Base-by-base conservation (phyloP, 352 stramenopile species). In the Phytopythium oedochilum region DNA sequence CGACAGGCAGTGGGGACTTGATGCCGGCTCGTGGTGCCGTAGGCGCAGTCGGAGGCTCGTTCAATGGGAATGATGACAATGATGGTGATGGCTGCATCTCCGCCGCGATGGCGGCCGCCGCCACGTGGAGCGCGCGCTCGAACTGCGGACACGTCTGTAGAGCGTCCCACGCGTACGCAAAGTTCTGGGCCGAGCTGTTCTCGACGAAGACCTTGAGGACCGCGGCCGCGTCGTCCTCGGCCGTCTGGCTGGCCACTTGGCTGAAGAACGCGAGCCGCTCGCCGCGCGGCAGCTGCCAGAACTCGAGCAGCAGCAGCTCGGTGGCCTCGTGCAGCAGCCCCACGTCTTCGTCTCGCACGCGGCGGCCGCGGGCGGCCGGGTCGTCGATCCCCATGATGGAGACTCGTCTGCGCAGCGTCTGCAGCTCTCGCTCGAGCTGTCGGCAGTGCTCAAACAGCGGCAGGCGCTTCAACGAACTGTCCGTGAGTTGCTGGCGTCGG, bases 241-340 rank as follows among this genome's bases (percentile, higher is more conserved):
- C 67, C 5, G 66, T 68, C 29, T 89, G 79, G 34, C 71, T 88
- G 26, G 78, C 77, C 52, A 92, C 70, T 53, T 92, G 82, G 42
- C 68, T 83, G 43, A 92, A 77, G 46, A 92, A 88, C 31, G 61
- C 71, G 11, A 89, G 63, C 0, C 78, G 73, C 56, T 92, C 77
- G 18, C 61, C 61, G 46, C 66, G 67, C 8, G 79, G 73, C 1
- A 92, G 59, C 17, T 76, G 67, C 78, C 75, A 90, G 63, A 86
- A 89, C 49, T 86, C 68, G 14, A 89, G 61, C 11, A 92, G 55
- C 23, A 89, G 62, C 48, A 71, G 58, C n/a, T 88, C 61, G 0
- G 82, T 89, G 18, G 69, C 63, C 44, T 88, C 74, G 26, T 83
- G 63, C 8, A 92, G 28, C 11, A 89, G 55, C 0, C 78, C 82